Evolutionary conservation across 495 filamentous ascomycete species (phyloP).

Genomic region (Parmelia sp.): DNA sequence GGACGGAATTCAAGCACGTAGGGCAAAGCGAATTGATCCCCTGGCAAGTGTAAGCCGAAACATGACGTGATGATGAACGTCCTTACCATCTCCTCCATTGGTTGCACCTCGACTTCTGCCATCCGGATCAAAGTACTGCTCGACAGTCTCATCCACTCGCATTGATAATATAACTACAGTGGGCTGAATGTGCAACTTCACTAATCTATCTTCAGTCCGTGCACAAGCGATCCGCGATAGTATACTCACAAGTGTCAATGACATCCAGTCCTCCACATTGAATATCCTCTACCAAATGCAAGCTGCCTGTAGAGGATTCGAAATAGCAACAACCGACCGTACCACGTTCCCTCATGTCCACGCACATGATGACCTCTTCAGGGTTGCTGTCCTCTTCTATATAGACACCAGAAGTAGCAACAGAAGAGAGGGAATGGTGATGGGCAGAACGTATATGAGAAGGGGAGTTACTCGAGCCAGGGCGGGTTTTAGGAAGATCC

Average conservation of each 20-base stretch:
- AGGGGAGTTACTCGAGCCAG: not conserved
- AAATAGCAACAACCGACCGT: conserved; percentile 88
- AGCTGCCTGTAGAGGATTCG: conserved; percentile 11
- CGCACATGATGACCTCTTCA: conserved; percentile 75
- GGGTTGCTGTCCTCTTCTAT: conserved; percentile 49
- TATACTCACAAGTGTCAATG: conserved; percentile 56
- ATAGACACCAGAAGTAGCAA: conserved; percentile 11
- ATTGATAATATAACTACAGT: conserved; percentile 72
- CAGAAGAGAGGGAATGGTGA: conserved; percentile 6
- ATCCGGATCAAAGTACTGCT: conserved; percentile 22
- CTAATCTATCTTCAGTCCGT: conserved; percentile 31
- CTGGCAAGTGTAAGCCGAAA: conserved; percentile 20
- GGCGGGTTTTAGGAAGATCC: not conserved
- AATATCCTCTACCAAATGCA: conserved; percentile 61
- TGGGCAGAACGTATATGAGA: not conserved
- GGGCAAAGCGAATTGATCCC: conserved; percentile 44
- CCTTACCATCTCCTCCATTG: conserved; percentile 28
- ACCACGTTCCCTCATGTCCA: conserved; percentile 66
- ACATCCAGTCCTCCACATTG: conserved; percentile 61
- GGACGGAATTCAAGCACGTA: conserved; percentile 70
- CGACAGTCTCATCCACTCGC: conserved; percentile 54
- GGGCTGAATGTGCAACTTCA: conserved; percentile 72
- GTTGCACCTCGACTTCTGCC: conserved; percentile 24
- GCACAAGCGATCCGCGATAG: not conserved
- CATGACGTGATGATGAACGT: not conserved